phyloP scores from a whole-genome alignment of 2,329 filamentous ascomycete genomes.

The Leptographium flavum region DNA sequence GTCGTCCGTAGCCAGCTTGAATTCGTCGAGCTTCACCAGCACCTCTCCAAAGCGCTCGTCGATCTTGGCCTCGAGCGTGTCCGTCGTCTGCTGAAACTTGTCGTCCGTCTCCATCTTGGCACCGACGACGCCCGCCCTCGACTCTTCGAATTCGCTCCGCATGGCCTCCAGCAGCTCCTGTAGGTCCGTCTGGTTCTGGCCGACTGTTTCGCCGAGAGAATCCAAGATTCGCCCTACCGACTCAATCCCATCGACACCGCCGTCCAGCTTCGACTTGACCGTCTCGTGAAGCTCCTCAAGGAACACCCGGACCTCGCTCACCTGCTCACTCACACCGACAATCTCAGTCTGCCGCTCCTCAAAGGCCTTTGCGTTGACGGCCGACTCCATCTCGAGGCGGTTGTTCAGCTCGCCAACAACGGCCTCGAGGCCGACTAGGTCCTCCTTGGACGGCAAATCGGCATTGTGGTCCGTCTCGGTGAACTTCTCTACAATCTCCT shows the following conservation, averaged over 20 bases:
- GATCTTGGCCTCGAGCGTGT: conserved; percentile 38
- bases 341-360: conserved; percentile 78
- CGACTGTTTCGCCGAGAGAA: conserved; percentile 47
- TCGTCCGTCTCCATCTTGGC: conserved; percentile 74
- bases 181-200: conserved; percentile 47
- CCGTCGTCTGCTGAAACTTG: conserved; percentile 48
- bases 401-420: conserved; percentile 54
- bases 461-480: conserved; percentile 52
- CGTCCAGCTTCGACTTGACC: conserved; percentile 61
- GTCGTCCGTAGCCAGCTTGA: conserved; percentile 59
- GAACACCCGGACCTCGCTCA: conserved; percentile 52
- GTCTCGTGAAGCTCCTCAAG: conserved; percentile 67
- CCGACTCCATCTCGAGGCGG: conserved; percentile 50
- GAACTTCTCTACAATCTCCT: conserved; percentile 60
- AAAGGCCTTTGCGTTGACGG: conserved; percentile 62
- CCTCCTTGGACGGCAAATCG: conserved; percentile 59
- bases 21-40: conserved; percentile 77
- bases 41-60: conserved; percentile 60
- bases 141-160: conserved; percentile 76
- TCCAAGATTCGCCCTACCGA: conserved; percentile 57
- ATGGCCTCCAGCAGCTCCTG: conserved; percentile 62
- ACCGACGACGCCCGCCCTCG: conserved; percentile 63
- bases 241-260: conserved; percentile 59
- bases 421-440: conserved; percentile 56
- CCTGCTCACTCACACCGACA: conserved; percentile 60